Evolutionary conservation across 495 filamentous ascomycete species (phyloP).

Genomic region (Neurospora sp.): DNA sequence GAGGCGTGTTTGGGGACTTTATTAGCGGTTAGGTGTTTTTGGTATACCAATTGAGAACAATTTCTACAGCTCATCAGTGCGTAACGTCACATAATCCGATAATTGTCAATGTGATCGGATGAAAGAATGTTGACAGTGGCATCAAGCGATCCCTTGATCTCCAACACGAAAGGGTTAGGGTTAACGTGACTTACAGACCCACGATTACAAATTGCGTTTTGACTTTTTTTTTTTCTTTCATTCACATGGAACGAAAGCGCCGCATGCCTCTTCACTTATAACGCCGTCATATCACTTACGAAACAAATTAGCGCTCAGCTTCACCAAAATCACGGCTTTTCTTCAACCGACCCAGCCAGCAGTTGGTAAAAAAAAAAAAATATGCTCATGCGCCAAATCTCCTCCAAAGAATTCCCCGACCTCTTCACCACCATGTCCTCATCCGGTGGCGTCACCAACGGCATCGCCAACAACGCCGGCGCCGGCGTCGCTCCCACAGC

Average conservation of each 20-base stretch:
- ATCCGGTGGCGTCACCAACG: neutral
- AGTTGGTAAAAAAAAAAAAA: neutral
- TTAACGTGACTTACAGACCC: neutral
- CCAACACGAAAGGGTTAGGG: neutral
- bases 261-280: neutral
- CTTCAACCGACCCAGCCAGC: neutral
- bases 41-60: neutral
- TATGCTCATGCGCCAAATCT: conserved; percentile 15
- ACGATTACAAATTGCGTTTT: neutral
- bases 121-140: neutral
- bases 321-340: no score
- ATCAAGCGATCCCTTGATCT: neutral
- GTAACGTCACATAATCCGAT: neutral
- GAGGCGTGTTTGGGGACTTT: neutral
- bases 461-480: neutral
- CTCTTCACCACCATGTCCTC: conserved; percentile 14
- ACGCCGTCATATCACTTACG: neutral
- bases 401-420: conserved; percentile 10
- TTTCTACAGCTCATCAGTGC: neutral
- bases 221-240: neutral
- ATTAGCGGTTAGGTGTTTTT: neutral
- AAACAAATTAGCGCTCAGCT: neutral
- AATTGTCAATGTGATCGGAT: neutral
- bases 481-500: neutral
- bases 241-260: neutral